Base-by-base conservation (phyloP, 768 basidiomycete species). In the Pleurotus platypus region DNA sequence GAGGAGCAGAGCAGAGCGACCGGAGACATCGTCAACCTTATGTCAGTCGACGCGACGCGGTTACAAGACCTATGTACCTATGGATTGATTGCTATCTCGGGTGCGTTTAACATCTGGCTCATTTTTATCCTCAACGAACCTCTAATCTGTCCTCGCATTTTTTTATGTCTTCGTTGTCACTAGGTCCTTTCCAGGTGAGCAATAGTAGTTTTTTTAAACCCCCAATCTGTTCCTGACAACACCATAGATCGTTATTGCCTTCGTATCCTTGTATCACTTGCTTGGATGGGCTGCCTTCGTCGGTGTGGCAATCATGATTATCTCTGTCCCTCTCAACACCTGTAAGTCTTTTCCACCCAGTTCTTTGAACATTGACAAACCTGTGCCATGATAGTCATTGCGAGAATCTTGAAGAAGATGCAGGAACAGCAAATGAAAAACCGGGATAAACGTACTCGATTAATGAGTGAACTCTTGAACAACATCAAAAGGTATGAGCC, bases 351-450 rank as follows among this genome's bases (percentile, higher is more conserved):
- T 43, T 13, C 20, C 37, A 16, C 54, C n/a, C 37, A 11, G 30
- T 35, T 35, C 30, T 22, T 49, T 8, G 20, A 43, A 24, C 15
- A 20, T 11, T 30, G 37, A 26, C 58, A 65, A 24, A 63, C 40
- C 1, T 0, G 6, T 42, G 13, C 0, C 20, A 24, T 26, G 57
- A 15, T 45, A 76, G 78, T 75, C 43, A 87, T 94, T 57, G 92
- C 94, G 1, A 66, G 83, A 4, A 72, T 81, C 51, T 65, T 90
- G 50, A 92, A 92, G 67, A 76, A 69, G 39, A 83, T 96, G 77
- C 92, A 97, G 66, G 82, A 90, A 61, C 65, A 84, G 62, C 94
- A 98, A 69, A 98, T 98, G 96, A 94, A 93, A 70, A 92, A 89
- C 70, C 82, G 93, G 58, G 94, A 95, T 65, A 79, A 83, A 62